Evolutionary conservation across 1,284 basidiomycete genomes (phyloP).

Genomic region (Heliocybe sulcata): DNA sequence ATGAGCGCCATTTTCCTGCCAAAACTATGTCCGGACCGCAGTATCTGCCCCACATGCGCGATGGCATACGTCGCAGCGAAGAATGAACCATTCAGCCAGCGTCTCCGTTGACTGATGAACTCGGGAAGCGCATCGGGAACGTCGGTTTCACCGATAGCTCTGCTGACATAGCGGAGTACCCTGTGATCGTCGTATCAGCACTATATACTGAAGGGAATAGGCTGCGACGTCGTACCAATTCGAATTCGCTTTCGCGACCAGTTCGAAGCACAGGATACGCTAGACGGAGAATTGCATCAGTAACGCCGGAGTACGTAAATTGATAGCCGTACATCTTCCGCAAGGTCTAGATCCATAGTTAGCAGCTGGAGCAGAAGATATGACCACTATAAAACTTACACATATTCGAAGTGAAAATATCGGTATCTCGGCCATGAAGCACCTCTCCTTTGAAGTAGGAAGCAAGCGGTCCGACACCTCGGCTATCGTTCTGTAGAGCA

Average conservation of each 20-base stretch:
- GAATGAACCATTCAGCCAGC: conserved; percentile 94
- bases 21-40: conserved; percentile 79
- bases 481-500: conserved; percentile 83
- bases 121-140: conserved; percentile 92
- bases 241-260: conserved; percentile 86
- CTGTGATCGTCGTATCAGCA: conserved; percentile 24
- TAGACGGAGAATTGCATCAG: conserved; percentile 24
- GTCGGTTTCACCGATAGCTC: conserved; percentile 94
- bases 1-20: conserved; percentile 72
- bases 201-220: conserved; percentile 2
- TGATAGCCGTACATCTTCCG: conserved; percentile 62
- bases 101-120: conserved; percentile 88
- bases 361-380: conserved; percentile 2
- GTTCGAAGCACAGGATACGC: conserved; percentile 96
- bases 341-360: conserved; percentile 49
- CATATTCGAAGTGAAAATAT: conserved; percentile 94
- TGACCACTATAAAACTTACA: conserved; percentile 38
- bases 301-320: background rate
- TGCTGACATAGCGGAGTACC: conserved; percentile 95
- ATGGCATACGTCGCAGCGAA: conserved; percentile 88
- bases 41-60: conserved; percentile 79
- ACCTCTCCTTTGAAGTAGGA: conserved; percentile 98
- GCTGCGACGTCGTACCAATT: conserved; percentile 50
- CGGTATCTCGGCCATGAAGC: conserved; percentile 83
- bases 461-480: conserved; percentile 83